phyloP scores from a whole-genome alignment of 2,329 filamentous ascomycete species.

The Cytospora piceicola region DNA sequence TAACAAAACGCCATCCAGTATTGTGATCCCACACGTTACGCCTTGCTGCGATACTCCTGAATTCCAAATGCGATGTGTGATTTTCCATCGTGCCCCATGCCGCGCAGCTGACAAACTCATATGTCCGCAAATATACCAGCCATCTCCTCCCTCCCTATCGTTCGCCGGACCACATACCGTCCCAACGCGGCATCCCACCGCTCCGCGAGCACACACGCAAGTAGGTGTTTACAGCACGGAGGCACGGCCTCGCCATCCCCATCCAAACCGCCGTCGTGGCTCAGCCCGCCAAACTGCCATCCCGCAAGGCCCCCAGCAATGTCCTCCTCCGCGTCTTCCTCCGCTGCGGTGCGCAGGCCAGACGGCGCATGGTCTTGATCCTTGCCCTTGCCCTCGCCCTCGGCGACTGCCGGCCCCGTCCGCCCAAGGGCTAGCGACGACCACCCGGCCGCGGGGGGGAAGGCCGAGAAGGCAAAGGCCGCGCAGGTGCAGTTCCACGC shows the following conservation, averaged over 20 bases:
- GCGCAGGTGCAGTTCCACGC: slow-evolving; percentile 93
- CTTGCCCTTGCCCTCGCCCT: slow-evolving; percentile 14
- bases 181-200: slow-evolving; percentile 63
- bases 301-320: not conserved
- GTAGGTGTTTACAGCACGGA: slow-evolving; percentile 83
- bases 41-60: not conserved
- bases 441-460: slow-evolving; percentile 45
- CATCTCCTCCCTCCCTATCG: slow-evolving; percentile 66
- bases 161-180: slow-evolving; percentile 56
- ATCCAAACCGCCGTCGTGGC: slow-evolving; percentile 40
- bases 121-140: slow-evolving; percentile 67
- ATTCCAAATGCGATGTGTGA: not conserved
- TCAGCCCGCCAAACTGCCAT: slow-evolving; percentile 57
- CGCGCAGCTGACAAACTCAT: slow-evolving; percentile 31
- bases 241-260: slow-evolving; percentile 41
- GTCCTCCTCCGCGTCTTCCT: slow-evolving; percentile 16
- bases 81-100: not conserved
- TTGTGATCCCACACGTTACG: not conserved
- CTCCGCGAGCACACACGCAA: slow-evolving; percentile 79
- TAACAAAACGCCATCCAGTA: not conserved
- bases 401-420: too few relatives aligned
- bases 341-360: slow-evolving; percentile 1
- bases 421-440: slow-evolving; percentile 11
- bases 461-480: slow-evolving; percentile 76
- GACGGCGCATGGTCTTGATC: slow-evolving; percentile 24